Conservation (phyloP, 1,284 basidiomycete genomes). For the Trichosporon sp. region DNA sequence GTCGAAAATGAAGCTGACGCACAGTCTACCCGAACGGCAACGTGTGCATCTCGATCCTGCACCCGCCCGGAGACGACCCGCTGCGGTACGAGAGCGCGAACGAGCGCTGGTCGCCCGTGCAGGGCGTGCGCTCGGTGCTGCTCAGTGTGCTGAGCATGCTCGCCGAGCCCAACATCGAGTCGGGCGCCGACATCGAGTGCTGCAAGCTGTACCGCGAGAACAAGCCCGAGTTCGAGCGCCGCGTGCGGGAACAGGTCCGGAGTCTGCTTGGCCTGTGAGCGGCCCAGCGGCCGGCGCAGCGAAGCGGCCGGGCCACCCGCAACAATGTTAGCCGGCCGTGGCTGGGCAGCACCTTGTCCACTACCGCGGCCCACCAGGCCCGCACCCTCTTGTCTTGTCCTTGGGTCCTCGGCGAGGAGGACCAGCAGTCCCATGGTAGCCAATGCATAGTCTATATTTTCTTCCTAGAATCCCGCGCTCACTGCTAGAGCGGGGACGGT, state of each 20-base stretch:
- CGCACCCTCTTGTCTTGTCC: no score
- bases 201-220: conserved; percentile 93
- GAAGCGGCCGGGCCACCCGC: no score
- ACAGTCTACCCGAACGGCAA: conserved; percentile 81
- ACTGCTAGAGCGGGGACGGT: neutral
- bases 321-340: no score
- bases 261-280: conserved; percentile 51
- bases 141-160: conserved; percentile 95
- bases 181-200: conserved; percentile 95
- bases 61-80: conserved; percentile 88
- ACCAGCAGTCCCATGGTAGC: neutral
- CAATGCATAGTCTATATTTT: conserved; percentile 1
- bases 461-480: neutral
- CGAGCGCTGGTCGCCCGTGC: conserved; percentile 95
- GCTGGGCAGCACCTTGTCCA: no score
- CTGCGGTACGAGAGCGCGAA: conserved; percentile 75
- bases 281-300: no score
- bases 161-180: conserved; percentile 99
- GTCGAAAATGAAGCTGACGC: no score
- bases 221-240: conserved; percentile 55
- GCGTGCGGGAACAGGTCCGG: conserved; percentile 52
- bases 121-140: conserved; percentile 83
- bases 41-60: conserved; percentile 97
- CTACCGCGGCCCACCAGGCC: no score
- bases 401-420: neutral